Percentiles rank a stretch among this genome's conserved stretches.
Conservation (phyloP, 202 grass and related monocot genomes). For the Schoenoplectus triqueter region DNA sequence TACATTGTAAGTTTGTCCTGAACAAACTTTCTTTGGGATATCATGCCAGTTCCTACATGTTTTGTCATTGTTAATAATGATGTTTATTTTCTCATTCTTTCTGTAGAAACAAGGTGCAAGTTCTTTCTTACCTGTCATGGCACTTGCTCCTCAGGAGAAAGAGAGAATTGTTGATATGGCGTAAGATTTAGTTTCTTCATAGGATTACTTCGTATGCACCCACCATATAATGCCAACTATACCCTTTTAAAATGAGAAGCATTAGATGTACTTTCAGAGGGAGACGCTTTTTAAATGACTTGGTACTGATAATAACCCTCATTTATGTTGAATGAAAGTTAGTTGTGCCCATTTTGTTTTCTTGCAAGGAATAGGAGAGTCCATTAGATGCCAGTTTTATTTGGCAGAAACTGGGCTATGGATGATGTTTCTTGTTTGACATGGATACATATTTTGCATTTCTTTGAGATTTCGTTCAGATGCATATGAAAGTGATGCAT, state of each 20-base stretch:
- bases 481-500: constrained; percentile 27
- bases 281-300: too few relatives aligned
- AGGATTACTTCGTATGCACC: neutral
- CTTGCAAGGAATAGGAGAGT: neutral
- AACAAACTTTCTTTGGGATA: neutral
- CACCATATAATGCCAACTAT: neutral
- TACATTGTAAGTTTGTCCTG: constrained; percentile 65
- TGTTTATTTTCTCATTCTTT: constrained; percentile 11
- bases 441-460: neutral
- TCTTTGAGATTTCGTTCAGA: constrained; percentile 6
- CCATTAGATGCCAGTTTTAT: neutral
- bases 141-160: constrained; percentile 92
- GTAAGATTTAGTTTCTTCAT: constrained; percentile 56
- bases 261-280: neutral
- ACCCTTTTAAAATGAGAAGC: constrained; percentile 2
- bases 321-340: neutral
- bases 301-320: too few relatives aligned
- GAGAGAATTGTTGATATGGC: constrained; percentile 96
- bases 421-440: constrained; percentile 13
- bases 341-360: neutral
- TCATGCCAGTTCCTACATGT: neutral
- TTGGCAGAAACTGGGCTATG: neutral
- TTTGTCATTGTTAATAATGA: constrained; percentile 14
- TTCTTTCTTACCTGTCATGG: constrained; percentile 98
- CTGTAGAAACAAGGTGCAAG: constrained; percentile 95